Percentiles rank a stretch among this genome's conserved stretches.
phyloP scores from a whole-genome alignment of 2,329 filamentous ascomycete genomes.

The Nannizziopsis barbatae region DNA sequence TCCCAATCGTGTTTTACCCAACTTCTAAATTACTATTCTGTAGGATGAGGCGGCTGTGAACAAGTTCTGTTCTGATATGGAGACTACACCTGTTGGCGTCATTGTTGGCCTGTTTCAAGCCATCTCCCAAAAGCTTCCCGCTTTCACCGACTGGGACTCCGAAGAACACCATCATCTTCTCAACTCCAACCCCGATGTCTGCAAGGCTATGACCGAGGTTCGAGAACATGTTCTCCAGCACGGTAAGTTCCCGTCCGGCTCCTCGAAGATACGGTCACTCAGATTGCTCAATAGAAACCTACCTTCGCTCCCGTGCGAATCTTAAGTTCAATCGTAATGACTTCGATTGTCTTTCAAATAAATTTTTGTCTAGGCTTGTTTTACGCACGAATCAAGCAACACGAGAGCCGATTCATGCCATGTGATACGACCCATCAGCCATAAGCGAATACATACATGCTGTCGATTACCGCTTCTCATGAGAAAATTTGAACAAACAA shows the following conservation, averaged over 20 bases:
- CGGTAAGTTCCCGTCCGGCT: conserved; percentile 48
- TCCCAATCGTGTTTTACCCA: background rate
- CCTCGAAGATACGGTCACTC: background rate
- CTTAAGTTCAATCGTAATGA: conserved; percentile 81
- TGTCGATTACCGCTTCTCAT: background rate
- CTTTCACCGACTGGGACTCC: conserved; percentile 90
- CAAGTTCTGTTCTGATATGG: conserved; percentile 96
- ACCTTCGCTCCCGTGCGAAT: conserved; percentile 67
- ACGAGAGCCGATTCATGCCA: conserved; percentile 14
- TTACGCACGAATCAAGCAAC: conserved; percentile 70
- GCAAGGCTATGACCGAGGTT: conserved; percentile 93
- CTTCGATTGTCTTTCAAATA: conserved; percentile 93
- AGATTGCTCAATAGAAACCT: conserved; percentile 54
- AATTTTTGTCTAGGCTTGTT: conserved; percentile 91
- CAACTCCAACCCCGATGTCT: conserved; percentile 82
- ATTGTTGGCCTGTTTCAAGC: conserved; percentile 95
- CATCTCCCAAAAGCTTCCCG: conserved; percentile 90
- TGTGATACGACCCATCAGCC: conserved; percentile 9
- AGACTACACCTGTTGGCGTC: conserved; percentile 86
- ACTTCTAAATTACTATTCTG: background rate
- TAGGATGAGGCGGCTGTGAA: conserved; percentile 66
- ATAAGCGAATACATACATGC: conserved; percentile 2
- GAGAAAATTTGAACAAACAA: background rate
- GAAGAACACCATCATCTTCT: conserved; percentile 80
- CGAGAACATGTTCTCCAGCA: conserved; percentile 85